Conservation (phyloP, 2,329 filamentous ascomycete genomes). For the Ophiostoma sp. region DNA sequence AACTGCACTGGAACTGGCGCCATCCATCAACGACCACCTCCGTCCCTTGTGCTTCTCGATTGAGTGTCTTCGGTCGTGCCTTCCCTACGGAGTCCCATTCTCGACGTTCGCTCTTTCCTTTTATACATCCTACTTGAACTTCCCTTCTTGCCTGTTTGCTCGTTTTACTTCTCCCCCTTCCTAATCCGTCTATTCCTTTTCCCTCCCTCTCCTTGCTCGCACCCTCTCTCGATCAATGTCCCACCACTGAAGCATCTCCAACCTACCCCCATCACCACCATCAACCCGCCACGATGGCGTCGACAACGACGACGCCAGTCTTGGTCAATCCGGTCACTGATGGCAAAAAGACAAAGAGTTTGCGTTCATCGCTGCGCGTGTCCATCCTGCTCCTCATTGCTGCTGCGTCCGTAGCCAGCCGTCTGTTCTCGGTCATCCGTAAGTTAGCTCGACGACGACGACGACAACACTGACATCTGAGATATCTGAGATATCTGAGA, state of each 20-base stretch:
- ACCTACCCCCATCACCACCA: neutral
- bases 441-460: slow-evolving; percentile 28
- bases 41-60: neutral
- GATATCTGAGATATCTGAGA: neutral
- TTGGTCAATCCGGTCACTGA: slow-evolving; percentile 59
- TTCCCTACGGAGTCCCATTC: neutral
- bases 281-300: slow-evolving; percentile 40
- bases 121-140: neutral
- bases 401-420: slow-evolving; percentile 82
- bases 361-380: slow-evolving; percentile 77
- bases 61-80: slow-evolving; percentile 2
- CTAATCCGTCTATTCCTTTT: neutral
- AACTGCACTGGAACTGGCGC: slow-evolving; percentile 14
- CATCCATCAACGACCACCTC: slow-evolving; percentile 18
- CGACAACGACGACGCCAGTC: slow-evolving; percentile 29
- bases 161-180: too few relatives aligned
- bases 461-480: neutral
- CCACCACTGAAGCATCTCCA: slow-evolving; percentile 10
- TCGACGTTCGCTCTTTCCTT: neutral
- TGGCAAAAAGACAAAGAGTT: slow-evolving; percentile 73
- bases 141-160: neutral
- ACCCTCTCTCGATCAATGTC: neutral
- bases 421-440: slow-evolving; percentile 98
- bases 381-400: slow-evolving; percentile 90
- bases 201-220: neutral